Conservation (phyloP, 495 filamentous ascomycete genomes). For the Parachaetomium inaequale region DNA sequence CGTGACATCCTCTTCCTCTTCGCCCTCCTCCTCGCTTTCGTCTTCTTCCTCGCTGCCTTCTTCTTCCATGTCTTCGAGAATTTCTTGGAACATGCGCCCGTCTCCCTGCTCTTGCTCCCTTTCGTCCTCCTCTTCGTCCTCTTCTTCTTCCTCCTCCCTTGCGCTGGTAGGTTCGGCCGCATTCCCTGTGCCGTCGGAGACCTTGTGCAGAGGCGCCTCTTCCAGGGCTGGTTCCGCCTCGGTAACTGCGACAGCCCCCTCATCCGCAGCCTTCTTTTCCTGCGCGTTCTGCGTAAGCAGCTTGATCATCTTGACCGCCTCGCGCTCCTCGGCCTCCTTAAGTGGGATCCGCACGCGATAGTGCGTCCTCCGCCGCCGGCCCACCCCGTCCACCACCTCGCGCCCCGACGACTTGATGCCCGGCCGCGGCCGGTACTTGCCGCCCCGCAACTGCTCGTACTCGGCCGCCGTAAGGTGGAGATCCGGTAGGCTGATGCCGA, state of each 20-base stretch:
- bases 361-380: conserved; percentile 26
- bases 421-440: conserved; percentile 29
- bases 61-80: conserved; percentile 24
- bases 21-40: conserved; percentile 19
- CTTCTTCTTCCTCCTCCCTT: conserved; percentile 28
- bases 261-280: not conserved
- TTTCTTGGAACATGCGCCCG: conserved; percentile 11
- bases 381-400: conserved; percentile 12
- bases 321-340: conserved; percentile 30
- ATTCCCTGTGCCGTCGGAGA: not conserved
- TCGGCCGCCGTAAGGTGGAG: conserved; percentile 49
- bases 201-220: not conserved
- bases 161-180: not conserved
- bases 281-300: conserved; percentile 18
- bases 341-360: conserved; percentile 42
- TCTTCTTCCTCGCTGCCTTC: conserved; percentile 25
- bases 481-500: conserved; percentile 51
- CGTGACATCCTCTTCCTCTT: conserved; percentile 15
- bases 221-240: not conserved
- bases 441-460: conserved; percentile 30
- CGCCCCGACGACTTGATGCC: conserved; percentile 23
- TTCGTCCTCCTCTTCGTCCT: conserved; percentile 10
- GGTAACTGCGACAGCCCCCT: not conserved
- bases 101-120: conserved; percentile 14
- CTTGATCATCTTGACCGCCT: conserved; percentile 35